Evolutionary conservation across 1,284 basidiomycete species (phyloP).

Genomic region (Schizophyllum amplum): DNA sequence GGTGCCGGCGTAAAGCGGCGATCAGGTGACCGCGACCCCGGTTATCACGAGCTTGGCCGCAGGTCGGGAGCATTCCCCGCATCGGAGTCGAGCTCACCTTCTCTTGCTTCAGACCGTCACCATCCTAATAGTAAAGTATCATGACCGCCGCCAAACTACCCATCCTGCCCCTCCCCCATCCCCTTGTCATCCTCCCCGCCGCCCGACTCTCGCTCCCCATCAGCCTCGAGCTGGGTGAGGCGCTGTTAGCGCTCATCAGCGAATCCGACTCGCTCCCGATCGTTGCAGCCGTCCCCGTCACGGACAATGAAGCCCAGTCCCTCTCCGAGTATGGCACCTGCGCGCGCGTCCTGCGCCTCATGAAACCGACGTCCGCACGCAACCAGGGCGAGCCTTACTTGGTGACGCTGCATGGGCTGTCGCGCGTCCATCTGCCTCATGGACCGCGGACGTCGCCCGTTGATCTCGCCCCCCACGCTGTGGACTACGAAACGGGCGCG

Average conservation of each 20-base stretch:
- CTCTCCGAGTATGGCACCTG: slow-evolving; percentile 34
- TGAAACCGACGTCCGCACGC: slow-evolving; percentile 32
- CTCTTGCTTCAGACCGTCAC: not conserved
- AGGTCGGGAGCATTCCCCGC: not conserved
- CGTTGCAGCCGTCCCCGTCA: slow-evolving; percentile 56
- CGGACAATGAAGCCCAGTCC: slow-evolving; percentile 10
- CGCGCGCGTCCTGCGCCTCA: slow-evolving; percentile 45
- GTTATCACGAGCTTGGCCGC: not conserved
- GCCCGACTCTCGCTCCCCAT: slow-evolving; percentile 57
- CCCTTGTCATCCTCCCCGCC: slow-evolving; percentile 59
- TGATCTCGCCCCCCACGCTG: slow-evolving; percentile 40
- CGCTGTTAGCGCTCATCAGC: slow-evolving; percentile 50
- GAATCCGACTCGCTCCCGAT: slow-evolving; percentile 53
- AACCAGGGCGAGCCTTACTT: slow-evolving; percentile 31
- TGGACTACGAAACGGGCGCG: slow-evolving; percentile 37
- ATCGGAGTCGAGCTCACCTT: not conserved
- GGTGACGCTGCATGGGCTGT: slow-evolving; percentile 57
- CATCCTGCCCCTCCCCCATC: slow-evolving; percentile 53
- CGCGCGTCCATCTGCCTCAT: slow-evolving; percentile 39
- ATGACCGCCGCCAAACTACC: slow-evolving; percentile 44
- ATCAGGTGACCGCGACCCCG: not conserved
- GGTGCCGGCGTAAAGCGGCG: not conserved
- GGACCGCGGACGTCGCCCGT: slow-evolving; percentile 27
- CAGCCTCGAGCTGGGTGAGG: slow-evolving; percentile 45
- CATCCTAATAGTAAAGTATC: not conserved